These are phyloP conservation scores for Zygoascus meyerae DNA, from an alignment of 1,139 yeast species.

Conservation along the genomic window DNA sequence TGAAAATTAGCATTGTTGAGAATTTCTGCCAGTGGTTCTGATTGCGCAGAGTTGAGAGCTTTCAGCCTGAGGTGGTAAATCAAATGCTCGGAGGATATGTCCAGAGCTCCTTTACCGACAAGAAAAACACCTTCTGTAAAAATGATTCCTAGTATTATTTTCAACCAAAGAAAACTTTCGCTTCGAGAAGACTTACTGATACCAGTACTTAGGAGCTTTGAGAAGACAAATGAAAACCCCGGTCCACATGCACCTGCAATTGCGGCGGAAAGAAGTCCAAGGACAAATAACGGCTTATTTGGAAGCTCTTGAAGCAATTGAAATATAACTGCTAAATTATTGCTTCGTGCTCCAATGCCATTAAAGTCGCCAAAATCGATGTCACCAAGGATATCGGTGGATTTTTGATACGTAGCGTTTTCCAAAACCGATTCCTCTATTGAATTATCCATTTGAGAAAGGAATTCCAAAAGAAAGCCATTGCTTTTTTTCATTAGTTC, in stretches of 20 bases:
- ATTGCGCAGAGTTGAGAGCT: constrained; percentile 34
- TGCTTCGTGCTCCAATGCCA: background rate
- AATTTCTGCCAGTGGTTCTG: too few relatives aligned
- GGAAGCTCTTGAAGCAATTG: constrained; percentile 18
- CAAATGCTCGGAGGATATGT: constrained; percentile 65
- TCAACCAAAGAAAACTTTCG: constrained; percentile 53
- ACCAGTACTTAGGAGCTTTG: constrained; percentile 50
- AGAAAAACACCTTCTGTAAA: constrained; percentile 53
- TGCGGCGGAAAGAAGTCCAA: constrained; percentile 52
- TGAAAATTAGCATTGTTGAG: constrained; percentile 17
- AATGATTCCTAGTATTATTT: constrained; percentile 55
- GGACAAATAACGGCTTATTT: constrained; percentile 35
- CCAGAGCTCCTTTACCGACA: constrained; percentile 49
- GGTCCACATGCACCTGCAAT: constrained; percentile 66
- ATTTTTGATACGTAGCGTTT: too few relatives aligned
- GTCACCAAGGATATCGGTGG: too few relatives aligned
- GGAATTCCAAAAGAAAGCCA: background rate
- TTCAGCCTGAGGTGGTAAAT: constrained; percentile 47
- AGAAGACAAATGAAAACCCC: constrained; percentile 67
- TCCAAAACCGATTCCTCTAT: too few relatives aligned
- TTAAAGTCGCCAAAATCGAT: too few relatives aligned
- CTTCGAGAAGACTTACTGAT: constrained; percentile 33
- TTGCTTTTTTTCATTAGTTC: constrained; percentile 25
- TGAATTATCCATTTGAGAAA: background rate
- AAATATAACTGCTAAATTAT: background rate